Evolutionary conservation across 192 early-diverging fungal genomes (phyloP).

Genomic region (Mortierella antarctica): DNA sequence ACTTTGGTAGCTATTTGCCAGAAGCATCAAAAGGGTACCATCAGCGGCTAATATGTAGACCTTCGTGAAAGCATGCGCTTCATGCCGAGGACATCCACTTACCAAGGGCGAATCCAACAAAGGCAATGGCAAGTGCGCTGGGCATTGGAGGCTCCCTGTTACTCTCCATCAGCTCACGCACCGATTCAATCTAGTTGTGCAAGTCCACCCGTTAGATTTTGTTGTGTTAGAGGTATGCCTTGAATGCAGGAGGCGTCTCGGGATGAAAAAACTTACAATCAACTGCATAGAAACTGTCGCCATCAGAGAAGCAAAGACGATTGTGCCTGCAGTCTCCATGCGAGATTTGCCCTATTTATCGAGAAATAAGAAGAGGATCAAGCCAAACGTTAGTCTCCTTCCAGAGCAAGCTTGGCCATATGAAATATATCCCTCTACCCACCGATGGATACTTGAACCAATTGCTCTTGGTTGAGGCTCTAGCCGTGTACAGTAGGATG

Average conservation of each 20-base stretch:
- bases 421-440: neutral
- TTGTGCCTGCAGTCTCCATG: slow-evolving; percentile 86
- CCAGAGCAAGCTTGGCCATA: no score
- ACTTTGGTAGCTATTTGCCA: slow-evolving; percentile 62
- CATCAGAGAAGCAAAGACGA: slow-evolving; percentile 85
- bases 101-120: slow-evolving; percentile 69
- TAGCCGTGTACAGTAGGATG: slow-evolving; percentile 70
- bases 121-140: slow-evolving; percentile 59
- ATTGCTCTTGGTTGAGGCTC: slow-evolving; percentile 69
- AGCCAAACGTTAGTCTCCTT: no score
- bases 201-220: neutral
- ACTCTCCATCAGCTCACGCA: slow-evolving; percentile 63
- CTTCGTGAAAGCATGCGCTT: neutral
- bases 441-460: slow-evolving; percentile 78
- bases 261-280: slow-evolving; percentile 56
- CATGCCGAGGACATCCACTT: neutral
- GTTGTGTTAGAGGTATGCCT: no score
- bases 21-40: neutral
- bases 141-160: slow-evolving; percentile 64
- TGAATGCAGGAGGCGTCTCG: no score
- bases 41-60: neutral
- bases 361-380: neutral
- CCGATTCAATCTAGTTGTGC: slow-evolving; percentile 65
- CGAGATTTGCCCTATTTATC: slow-evolving; percentile 71
- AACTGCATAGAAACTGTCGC: slow-evolving; percentile 77